phyloP scores from a whole-genome alignment of 2,329 filamentous ascomycete genomes.

The Simplicillium aogashimaense region DNA sequence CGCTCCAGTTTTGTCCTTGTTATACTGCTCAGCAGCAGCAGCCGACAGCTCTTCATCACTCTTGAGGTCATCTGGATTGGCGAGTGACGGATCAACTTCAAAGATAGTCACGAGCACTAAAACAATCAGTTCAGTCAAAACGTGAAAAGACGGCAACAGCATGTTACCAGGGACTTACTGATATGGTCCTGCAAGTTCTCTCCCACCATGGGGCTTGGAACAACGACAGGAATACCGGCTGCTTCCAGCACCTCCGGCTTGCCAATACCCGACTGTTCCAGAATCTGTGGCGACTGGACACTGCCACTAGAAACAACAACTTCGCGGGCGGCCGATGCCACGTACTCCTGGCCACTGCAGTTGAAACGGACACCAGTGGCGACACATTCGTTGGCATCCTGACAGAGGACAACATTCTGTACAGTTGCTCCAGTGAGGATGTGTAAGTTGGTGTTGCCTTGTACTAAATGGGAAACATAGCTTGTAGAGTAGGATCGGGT shows the following conservation, averaged over 20 bases:
- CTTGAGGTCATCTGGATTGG: conserved; percentile 28
- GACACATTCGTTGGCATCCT: conserved; percentile 6
- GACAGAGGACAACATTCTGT: conserved; percentile 15
- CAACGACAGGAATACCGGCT: conserved; percentile 26
- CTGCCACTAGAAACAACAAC: conserved; percentile 50
- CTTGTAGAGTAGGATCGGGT: conserved; percentile 37
- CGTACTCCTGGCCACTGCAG: conserved; percentile 23
- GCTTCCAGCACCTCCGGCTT: conserved; percentile 22
- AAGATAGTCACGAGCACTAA: conserved; percentile 31
- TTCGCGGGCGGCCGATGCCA: conserved; percentile 34
- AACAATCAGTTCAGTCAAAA: conserved; percentile 1
- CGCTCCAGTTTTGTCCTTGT: conserved; percentile 19
- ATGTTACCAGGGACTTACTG: conserved; percentile 15
- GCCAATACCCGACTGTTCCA: conserved; percentile 54
- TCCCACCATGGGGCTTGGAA: conserved; percentile 33
- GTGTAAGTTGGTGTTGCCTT: conserved; percentile 30
- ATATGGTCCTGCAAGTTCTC: conserved; percentile 39
- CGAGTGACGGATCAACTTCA: conserved; percentile 30
- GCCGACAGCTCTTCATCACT: conserved; percentile 15
- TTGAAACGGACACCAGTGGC: conserved; percentile 23
- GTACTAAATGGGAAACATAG: conserved; percentile 28
- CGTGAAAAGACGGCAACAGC: not conserved
- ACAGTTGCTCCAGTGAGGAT: conserved; percentile 20
- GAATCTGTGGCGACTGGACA: conserved; percentile 44
- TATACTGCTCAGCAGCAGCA: conserved; percentile 23